Evolutionary conservation across 805 yeast species (phyloP).

Genomic region (Spathaspora girioi): DNA sequence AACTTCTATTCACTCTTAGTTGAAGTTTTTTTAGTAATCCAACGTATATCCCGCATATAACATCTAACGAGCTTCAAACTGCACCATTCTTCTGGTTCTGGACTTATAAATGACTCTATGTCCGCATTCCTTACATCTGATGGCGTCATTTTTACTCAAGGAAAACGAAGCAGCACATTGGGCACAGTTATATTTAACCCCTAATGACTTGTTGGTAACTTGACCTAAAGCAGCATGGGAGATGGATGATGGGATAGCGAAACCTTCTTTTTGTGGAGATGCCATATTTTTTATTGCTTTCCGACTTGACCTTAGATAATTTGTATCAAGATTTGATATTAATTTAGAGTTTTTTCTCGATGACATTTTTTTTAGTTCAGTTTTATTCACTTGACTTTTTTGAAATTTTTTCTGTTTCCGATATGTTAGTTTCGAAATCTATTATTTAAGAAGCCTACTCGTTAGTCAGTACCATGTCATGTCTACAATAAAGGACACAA

Average conservation of each 20-base stretch:
- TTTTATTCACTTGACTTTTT: not conserved
- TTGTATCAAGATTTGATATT: not conserved
- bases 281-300: slow-evolving; percentile 24
- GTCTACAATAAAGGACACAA: slow-evolving; percentile 32
- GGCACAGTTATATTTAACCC: slow-evolving; percentile 92
- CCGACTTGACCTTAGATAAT: not conserved
- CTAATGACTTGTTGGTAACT: slow-evolving; percentile 57
- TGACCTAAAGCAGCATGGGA: slow-evolving; percentile 82
- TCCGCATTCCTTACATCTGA: slow-evolving; percentile 97
- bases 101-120: slow-evolving; percentile 97
- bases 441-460: not conserved
- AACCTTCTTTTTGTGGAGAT: slow-evolving; percentile 75
- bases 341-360: not conserved
- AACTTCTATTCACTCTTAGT: not conserved
- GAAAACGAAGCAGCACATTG: slow-evolving; percentile 91
- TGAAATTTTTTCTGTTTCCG: not conserved
- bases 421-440: not conserved
- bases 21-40: not conserved
- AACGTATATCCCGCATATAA: not conserved
- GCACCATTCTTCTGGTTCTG: slow-evolving; percentile 93
- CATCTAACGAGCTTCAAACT: slow-evolving; percentile 33
- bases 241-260: slow-evolving; percentile 74
- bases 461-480: slow-evolving; percentile 9
- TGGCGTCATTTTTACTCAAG: slow-evolving; percentile 89
- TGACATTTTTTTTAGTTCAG: not conserved